Evolutionary conservation across 352 stramenopile species (phyloP), one percentile per base, ranked within the genome.

Genomic region (Globisporangium nagaii): DNA sequence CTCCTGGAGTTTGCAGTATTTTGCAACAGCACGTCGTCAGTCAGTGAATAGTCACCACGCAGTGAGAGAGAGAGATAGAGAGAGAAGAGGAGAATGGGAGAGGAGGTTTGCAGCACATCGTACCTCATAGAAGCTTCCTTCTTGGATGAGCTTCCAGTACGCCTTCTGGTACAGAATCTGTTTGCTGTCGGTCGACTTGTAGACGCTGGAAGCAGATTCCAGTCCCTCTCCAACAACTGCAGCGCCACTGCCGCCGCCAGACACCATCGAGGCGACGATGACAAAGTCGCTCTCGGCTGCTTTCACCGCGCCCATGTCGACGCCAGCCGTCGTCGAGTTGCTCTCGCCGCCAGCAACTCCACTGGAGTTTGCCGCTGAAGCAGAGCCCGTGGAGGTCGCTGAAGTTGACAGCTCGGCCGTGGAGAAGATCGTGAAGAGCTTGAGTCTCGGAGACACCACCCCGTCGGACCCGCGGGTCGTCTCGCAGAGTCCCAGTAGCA

Each of bases 251-350:
- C 13, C 25, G 7, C n/a, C 36, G 31, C 0, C 2, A 2, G 2
- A 8, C 30, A 30, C 7, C n/a, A n/a, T n/a, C n/a, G 20, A 40
- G n/a, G 12, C 48, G n/a, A 53, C n/a, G 12, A 63, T 24, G 20
- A 63, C 51, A 25, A 63, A 63, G 48, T 63, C 56, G 34, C 47
- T 63, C 27, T 47, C 45, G 19, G 50, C 50, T 17, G 44, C 25
- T 32, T 47, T 53, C 12, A 53, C 27, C 11, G 31, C 32, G 7
- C 11, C 19, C n/a, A 46, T 36, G 31, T 12, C 40, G 12, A 48
- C 32, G 19, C 12, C 52, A 3, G 37, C 6, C 25, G 15, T 2
- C 24, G 15, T 25, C 11, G 36, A 47, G 35, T 22, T 49, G 36
- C 6, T 34, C 11, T 9, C 17, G 32, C 6, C 35, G 22, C 7